phyloP scores from a whole-genome alignment of 345 rosid genomes.

The Eucalyptus pumila region DNA sequence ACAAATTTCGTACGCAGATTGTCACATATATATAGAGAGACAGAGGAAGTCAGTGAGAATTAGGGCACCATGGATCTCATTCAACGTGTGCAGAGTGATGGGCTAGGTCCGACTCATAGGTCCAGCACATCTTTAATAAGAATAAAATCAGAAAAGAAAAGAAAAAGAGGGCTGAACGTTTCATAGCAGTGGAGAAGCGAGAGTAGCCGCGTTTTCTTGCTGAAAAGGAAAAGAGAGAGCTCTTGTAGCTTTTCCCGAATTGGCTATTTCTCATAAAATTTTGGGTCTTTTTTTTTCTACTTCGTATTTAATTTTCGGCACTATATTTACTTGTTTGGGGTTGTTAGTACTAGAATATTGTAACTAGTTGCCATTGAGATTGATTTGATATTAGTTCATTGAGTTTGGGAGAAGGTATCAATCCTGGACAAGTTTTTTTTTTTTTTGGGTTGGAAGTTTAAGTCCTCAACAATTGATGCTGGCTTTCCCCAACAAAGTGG shows the following conservation, averaged over 20 bases:
- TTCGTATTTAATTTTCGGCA: not conserved
- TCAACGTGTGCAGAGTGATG: not conserved
- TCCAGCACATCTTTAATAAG: not conserved
- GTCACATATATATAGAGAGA: no score
- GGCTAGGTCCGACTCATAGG: not conserved
- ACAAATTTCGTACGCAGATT: no score
- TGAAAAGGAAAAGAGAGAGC: no score
- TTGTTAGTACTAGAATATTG: not conserved
- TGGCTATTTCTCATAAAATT: not conserved
- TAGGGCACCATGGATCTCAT: not conserved
- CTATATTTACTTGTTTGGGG: not conserved
- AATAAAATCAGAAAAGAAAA: no score
- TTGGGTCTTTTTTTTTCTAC: not conserved
- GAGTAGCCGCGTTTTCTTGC: no score
- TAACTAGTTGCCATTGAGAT: not conserved
- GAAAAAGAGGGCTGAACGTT: no score
- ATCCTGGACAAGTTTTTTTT: not conserved
- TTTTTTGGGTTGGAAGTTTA: no score
- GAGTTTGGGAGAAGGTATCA: not conserved
- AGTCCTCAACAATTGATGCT: not conserved
- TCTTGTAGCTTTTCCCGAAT: not conserved
- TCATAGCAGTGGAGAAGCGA: no score
- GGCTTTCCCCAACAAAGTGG: not conserved
- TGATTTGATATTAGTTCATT: not conserved
- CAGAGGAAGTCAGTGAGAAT: no score